These are phyloP conservation scores for Fagopyrum esculentum DNA, from an alignment of 148 eudicot species.

Conservation along the genomic window DNA sequence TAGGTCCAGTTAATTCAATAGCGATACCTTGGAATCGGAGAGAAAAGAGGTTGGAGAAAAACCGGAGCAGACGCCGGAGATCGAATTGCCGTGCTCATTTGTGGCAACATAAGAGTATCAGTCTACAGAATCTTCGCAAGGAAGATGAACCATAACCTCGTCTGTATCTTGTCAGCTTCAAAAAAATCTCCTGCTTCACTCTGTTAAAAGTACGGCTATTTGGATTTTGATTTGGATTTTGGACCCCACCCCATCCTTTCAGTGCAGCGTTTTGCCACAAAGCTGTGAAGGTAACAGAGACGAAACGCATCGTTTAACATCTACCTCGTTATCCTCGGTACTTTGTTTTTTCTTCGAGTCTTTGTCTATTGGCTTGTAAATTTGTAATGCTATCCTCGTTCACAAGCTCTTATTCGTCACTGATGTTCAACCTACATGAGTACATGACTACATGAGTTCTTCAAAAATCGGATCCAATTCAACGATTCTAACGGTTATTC, in stretches of 20 bases:
- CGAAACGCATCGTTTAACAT: neutral
- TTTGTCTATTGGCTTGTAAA: no score
- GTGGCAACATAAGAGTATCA: neutral
- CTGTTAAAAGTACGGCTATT: neutral
- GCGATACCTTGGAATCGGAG: constrained; percentile 5
- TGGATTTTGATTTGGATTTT: neutral
- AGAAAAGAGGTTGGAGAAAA: neutral
- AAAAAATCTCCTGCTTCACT: neutral
- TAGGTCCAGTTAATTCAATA: neutral
- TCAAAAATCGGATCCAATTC: no score
- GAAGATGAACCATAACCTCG: neutral
- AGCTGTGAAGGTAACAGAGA: neutral
- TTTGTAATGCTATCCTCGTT: no score
- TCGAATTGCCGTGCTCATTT: constrained; percentile 6
- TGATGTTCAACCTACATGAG: no score
- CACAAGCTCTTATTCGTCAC: no score
- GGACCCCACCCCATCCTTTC: neutral
- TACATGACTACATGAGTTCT: no score
- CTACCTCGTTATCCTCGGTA: neutral
- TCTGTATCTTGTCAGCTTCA: constrained; percentile 9
- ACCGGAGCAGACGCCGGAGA: constrained; percentile 8
- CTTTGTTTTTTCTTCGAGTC: neutral
- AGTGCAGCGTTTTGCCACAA: neutral
- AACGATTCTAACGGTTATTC: no score
- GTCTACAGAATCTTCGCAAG: neutral